Evolutionary conservation across 352 stramenopile genomes (phyloP).

Genomic region (Pythium sukuiense): DNA sequence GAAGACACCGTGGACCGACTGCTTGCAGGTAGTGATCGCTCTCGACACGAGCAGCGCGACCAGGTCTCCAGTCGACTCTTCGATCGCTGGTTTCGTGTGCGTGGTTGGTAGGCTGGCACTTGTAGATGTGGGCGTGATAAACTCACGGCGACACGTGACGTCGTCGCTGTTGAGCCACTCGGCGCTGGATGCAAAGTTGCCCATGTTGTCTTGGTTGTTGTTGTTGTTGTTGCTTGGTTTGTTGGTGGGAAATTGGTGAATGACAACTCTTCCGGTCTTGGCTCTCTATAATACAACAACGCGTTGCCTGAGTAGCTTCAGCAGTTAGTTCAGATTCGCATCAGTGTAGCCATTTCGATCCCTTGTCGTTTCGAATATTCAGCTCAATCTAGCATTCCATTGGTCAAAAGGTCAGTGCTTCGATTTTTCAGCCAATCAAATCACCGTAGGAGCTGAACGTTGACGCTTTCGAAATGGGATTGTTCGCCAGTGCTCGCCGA

Average conservation of each 20-base stretch:
- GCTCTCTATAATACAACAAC: neutral
- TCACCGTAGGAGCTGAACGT: slow-evolving; percentile 4
- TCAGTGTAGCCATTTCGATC: slow-evolving; percentile 4
- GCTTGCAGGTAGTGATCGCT: slow-evolving; percentile 21
- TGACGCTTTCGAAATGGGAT: neutral
- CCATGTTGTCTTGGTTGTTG: slow-evolving; percentile 21
- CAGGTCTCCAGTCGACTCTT: slow-evolving; percentile 4
- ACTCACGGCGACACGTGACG: neutral
- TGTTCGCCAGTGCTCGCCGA: neutral
- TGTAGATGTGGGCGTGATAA: slow-evolving; percentile 7
- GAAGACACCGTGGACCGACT: slow-evolving; percentile 16
- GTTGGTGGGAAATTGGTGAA: slow-evolving; percentile 21
- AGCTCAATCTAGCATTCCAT: slow-evolving; percentile 8
- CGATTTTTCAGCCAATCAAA: slow-evolving; percentile 19
- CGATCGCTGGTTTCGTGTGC: neutral
- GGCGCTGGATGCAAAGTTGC: slow-evolving; percentile 30
- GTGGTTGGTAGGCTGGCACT: neutral
- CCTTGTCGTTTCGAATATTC: slow-evolving; percentile 20
- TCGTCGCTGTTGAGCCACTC: slow-evolving; percentile 19
- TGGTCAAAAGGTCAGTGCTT: slow-evolving; percentile 11
- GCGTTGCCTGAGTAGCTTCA: neutral
- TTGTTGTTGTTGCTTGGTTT: slow-evolving; percentile 9
- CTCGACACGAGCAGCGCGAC: slow-evolving; percentile 13
- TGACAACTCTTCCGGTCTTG: neutral
- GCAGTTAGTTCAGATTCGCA: neutral